Conservation (phyloP, 2,329 filamentous ascomycete species). For the Dactylonectria estremocensis region DNA sequence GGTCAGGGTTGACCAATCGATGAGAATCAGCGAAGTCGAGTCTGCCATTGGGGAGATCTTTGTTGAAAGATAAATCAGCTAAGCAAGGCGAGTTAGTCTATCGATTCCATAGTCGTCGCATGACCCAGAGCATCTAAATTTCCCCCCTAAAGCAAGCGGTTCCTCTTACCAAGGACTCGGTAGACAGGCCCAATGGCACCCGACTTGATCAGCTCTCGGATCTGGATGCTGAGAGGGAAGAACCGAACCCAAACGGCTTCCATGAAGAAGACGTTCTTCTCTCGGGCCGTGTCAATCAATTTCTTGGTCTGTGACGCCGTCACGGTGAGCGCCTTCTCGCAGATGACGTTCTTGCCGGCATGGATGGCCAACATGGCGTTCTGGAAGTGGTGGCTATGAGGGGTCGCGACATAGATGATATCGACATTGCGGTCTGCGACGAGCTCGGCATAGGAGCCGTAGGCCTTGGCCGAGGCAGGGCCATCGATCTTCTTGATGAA, state of each 20-base stretch:
- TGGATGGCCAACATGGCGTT: slow-evolving; percentile 88
- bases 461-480: slow-evolving; percentile 78
- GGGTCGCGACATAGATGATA: slow-evolving; percentile 90
- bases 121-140: not conserved
- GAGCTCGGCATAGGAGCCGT: slow-evolving; percentile 87
- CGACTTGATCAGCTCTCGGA: slow-evolving; percentile 74
- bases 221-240: slow-evolving; percentile 86
- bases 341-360: slow-evolving; percentile 89
- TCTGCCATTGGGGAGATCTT: slow-evolving; percentile 69
- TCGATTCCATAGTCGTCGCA: not conserved
- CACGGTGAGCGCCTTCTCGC: slow-evolving; percentile 92
- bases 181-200: slow-evolving; percentile 74
- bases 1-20: slow-evolving; percentile 85
- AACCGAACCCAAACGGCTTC: slow-evolving; percentile 93
- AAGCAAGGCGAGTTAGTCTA: slow-evolving; percentile 26
- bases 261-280: slow-evolving; percentile 84
- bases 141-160: not conserved
- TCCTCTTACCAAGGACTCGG: slow-evolving; percentile 66
- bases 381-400: slow-evolving; percentile 94
- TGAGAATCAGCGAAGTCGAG: slow-evolving; percentile 73
- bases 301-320: slow-evolving; percentile 83
- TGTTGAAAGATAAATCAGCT: slow-evolving; percentile 75
- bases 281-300: slow-evolving; percentile 79
- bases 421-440: slow-evolving; percentile 85
- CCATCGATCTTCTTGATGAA: slow-evolving; percentile 82